These are phyloP conservation scores for Scopulariopsis brevicaulis DNA, from an alignment of 2,329 filamentous ascomycete species.

Conservation along the genomic window DNA sequence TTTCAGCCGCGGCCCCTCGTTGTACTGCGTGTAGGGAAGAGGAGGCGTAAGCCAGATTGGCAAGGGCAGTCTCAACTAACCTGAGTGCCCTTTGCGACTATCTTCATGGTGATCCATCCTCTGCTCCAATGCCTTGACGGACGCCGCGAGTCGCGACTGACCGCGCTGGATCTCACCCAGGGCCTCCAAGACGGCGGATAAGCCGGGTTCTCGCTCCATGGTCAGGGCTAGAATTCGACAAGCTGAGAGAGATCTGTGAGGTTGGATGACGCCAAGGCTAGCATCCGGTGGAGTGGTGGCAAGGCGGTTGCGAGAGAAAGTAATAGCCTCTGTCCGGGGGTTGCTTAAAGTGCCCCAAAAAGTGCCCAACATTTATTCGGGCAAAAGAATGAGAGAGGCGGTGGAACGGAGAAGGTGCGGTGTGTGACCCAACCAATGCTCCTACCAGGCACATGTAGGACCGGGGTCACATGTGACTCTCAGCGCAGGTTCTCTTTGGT, in stretches of 20 bases:
- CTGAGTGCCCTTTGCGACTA: background rate
- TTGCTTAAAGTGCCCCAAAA: background rate
- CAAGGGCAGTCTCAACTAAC: background rate
- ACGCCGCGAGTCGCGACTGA: constrained; percentile 26
- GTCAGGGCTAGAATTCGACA: background rate
- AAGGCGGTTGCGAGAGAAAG: background rate
- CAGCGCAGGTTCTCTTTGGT: too few relatives aligned
- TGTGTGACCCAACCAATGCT: too few relatives aligned
- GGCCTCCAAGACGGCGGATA: constrained; percentile 7
- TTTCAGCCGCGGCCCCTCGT: background rate
- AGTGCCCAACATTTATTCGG: too few relatives aligned
- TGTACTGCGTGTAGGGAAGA: background rate
- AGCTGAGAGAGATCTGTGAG: background rate
- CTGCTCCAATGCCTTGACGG: constrained; percentile 25
- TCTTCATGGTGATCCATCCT: constrained; percentile 10
- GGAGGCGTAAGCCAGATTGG: background rate
- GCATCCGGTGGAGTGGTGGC: too few relatives aligned
- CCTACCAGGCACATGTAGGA: too few relatives aligned
- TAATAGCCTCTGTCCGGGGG: background rate
- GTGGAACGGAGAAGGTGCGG: too few relatives aligned
- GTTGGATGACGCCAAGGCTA: background rate
- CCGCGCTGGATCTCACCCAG: constrained; percentile 29
- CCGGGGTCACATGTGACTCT: too few relatives aligned
- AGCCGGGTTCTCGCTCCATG: background rate
- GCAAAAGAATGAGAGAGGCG: too few relatives aligned